Percentiles rank a stretch among this genome's conserved stretches.
These are phyloP conservation scores for Emiliania huxleyi DNA, from an alignment of 78 protist species.

Conservation along the genomic window DNA sequence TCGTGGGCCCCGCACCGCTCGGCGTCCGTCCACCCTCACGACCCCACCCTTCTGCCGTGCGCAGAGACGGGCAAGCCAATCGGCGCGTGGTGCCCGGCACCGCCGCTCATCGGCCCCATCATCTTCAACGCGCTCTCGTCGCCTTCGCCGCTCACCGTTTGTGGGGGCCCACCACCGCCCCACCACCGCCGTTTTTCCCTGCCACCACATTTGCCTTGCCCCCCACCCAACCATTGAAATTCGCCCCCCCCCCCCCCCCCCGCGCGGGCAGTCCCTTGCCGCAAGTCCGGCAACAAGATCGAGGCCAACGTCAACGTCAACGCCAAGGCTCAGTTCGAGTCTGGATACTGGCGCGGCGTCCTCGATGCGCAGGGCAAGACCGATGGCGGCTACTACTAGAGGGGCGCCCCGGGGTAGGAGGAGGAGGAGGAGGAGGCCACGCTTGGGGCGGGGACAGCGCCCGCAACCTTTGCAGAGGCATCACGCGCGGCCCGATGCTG, in stretches of 20 bases:
- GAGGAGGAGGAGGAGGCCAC: too few relatives aligned
- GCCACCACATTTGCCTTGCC: too few relatives aligned
- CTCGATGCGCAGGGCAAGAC: conserved; percentile 55
- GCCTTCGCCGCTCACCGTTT: background rate
- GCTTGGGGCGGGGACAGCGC: too few relatives aligned
- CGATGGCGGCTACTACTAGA: conserved; percentile 53
- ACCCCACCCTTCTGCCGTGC: too few relatives aligned
- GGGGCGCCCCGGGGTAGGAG: too few relatives aligned
- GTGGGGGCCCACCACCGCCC: too few relatives aligned
- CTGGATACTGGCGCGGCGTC: conserved; percentile 40
- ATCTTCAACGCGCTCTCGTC: background rate
- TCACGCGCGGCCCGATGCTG: too few relatives aligned
- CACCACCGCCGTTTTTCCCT: background rate
- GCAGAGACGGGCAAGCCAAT: background rate
- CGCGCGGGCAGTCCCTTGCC: background rate
- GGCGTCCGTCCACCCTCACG: too few relatives aligned
- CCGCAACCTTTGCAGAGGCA: too few relatives aligned
- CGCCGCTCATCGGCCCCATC: conserved; percentile 19
- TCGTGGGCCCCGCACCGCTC: too few relatives aligned
- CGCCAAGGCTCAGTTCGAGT: conserved; percentile 34
- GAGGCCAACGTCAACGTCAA: conserved; percentile 37
- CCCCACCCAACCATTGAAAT: too few relatives aligned
- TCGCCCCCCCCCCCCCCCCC: too few relatives aligned
- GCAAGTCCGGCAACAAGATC: conserved; percentile 20
- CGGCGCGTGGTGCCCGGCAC: conserved; percentile 23